Percentiles rank a stretch among this genome's conserved stretches.
phyloP scores from a whole-genome alignment of 2,329 filamentous ascomycete genomes.

The Paecilomyces dactylethromorphus region DNA sequence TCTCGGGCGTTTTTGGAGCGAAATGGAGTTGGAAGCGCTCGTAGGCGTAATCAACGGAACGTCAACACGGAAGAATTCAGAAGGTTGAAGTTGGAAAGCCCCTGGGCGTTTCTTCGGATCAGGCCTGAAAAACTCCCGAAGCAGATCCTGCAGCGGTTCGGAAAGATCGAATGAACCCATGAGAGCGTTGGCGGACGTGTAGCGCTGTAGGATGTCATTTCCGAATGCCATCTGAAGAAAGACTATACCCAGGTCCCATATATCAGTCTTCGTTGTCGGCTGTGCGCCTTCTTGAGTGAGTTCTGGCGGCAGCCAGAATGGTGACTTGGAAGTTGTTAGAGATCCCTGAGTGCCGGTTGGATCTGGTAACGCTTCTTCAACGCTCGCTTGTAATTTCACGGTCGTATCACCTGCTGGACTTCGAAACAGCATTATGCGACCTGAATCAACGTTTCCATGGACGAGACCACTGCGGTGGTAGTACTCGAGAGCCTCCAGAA shows the following conservation, averaged over 20 bases:
- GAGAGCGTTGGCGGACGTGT: conserved; percentile 70
- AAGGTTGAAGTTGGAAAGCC: conserved; percentile 65
- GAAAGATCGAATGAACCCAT: conserved; percentile 68
- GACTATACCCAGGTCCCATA: conserved; percentile 91
- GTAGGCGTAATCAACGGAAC: conserved; percentile 29
- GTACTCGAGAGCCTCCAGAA: conserved; percentile 82
- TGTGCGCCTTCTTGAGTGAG: conserved; percentile 53
- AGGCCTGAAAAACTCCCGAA: conserved; percentile 75
- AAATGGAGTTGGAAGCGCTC: conserved; percentile 38
- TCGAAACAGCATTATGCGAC: conserved; percentile 72
- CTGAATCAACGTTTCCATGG: conserved; percentile 74
- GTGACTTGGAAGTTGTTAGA: conserved; percentile 59
- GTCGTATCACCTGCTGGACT: conserved; percentile 60
- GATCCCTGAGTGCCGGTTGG: conserved; percentile 37
- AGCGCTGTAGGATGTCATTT: conserved; percentile 65
- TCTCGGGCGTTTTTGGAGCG: conserved; percentile 47
- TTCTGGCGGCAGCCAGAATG: conserved; percentile 80
- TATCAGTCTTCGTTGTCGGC: conserved; percentile 69
- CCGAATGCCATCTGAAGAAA: conserved; percentile 94
- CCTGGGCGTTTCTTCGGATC: conserved; percentile 79
- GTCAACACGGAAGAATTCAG: conserved; percentile 39
- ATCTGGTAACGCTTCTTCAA: conserved; percentile 44
- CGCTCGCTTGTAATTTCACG: conserved; percentile 49
- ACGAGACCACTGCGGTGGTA: conserved; percentile 78
- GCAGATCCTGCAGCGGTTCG: conserved; percentile 67